Conservation (phyloP, 345 rosid species). For the Euphorbia lathyris region DNA sequence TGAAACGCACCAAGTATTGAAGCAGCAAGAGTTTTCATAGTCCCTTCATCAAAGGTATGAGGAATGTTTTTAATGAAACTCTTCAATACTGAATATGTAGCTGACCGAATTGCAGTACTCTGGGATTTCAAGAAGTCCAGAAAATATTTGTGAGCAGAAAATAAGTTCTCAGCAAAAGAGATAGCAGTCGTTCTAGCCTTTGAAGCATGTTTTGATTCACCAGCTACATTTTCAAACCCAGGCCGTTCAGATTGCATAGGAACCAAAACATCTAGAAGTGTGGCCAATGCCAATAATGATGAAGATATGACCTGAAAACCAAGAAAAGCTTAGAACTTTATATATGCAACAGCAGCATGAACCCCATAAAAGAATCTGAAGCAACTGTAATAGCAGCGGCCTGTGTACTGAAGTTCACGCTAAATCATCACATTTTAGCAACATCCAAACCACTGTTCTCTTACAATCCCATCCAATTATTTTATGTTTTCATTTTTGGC, state of each 20-base stretch:
- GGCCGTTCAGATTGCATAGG: constrained; percentile 44
- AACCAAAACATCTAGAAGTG: constrained; percentile 74
- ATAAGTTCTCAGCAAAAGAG: constrained; percentile 73
- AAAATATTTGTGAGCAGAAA: constrained; percentile 68
- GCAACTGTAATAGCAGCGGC: not conserved
- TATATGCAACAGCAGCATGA: not conserved
- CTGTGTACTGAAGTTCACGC: not conserved
- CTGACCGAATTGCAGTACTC: constrained; percentile 70
- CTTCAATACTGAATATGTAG: constrained; percentile 66
- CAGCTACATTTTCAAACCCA: constrained; percentile 51
- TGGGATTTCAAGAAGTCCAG: constrained; percentile 67
- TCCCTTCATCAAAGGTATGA: constrained; percentile 60
- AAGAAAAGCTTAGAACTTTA: constrained; percentile 21
- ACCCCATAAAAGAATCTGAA: not conserved
- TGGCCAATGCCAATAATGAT: constrained; percentile 79
- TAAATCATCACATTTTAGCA: not conserved
- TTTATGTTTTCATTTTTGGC: not conserved
- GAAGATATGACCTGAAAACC: constrained; percentile 72
- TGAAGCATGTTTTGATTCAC: constrained; percentile 60
- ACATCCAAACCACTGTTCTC: not conserved
- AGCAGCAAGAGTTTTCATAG: constrained; percentile 57
- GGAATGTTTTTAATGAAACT: constrained; percentile 71
- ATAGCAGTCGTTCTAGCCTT: constrained; percentile 74
- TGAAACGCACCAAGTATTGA: constrained; percentile 78
- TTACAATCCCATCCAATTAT: not conserved